Conservation (phyloP, 768 basidiomycete genomes). For the Phlegmacium glaucopus region DNA sequence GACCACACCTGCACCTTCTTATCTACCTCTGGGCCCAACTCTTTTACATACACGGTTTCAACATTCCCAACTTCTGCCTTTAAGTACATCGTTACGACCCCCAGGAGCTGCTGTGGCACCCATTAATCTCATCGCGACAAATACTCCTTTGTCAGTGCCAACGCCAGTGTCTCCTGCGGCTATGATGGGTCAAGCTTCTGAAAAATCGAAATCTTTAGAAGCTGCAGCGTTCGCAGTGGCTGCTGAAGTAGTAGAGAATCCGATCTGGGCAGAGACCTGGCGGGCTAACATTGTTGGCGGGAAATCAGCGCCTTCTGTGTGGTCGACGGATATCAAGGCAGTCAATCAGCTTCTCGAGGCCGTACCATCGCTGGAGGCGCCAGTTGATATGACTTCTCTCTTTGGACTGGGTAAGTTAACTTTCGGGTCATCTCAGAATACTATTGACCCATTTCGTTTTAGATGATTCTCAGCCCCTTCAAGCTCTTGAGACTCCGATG, state of each 20-base stretch:
- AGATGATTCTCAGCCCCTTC: constrained; percentile 8
- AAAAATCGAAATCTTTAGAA: constrained; percentile 67
- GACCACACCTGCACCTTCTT: constrained; percentile 66
- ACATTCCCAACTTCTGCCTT: constrained; percentile 57
- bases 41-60: constrained; percentile 68
- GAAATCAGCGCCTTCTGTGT: constrained; percentile 36
- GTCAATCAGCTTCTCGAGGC: constrained; percentile 40
- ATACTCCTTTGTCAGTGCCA: constrained; percentile 49
- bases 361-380: constrained; percentile 34
- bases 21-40: constrained; percentile 67
- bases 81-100: constrained; percentile 57
- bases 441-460: neutral
- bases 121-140: constrained; percentile 34
- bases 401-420: constrained; percentile 36
- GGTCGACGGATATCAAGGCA: constrained; percentile 54
- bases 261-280: constrained; percentile 68
- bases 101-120: constrained; percentile 51
- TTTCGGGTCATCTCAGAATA: neutral
- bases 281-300: constrained; percentile 32
- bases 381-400: constrained; percentile 40
- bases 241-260: constrained; percentile 71
- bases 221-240: constrained; percentile 61
- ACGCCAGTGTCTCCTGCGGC: constrained; percentile 86
- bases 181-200: constrained; percentile 56
- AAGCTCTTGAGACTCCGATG: constrained; percentile 48